phyloP scores from a whole-genome alignment of 345 rosid species.

The Brassica cretica region DNA sequence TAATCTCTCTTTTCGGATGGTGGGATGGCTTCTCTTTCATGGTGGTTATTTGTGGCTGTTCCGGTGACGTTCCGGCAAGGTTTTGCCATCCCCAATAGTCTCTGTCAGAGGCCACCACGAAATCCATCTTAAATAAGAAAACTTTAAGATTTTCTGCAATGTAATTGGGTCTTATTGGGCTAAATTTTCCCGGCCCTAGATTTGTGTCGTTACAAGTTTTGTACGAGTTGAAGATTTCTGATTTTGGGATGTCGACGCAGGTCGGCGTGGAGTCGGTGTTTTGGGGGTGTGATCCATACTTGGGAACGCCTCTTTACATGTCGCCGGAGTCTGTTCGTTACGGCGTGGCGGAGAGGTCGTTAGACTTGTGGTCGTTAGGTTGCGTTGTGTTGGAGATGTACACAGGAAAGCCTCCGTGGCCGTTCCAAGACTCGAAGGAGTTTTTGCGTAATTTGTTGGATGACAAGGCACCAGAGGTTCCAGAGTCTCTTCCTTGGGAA shows the following conservation, averaged over 20 bases:
- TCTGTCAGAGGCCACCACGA: too few relatives aligned
- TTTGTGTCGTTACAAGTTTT: not conserved
- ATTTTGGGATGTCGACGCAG: constrained; percentile 6
- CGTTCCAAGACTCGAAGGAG: not conserved
- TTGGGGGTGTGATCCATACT: not conserved
- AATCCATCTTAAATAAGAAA: too few relatives aligned
- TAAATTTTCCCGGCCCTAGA: too few relatives aligned
- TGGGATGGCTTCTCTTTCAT: too few relatives aligned
- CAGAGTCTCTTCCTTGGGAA: constrained; percentile 11
- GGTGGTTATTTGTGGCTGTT: too few relatives aligned
- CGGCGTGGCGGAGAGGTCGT: not conserved
- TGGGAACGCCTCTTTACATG: constrained; percentile 22
- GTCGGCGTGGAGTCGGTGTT: not conserved
- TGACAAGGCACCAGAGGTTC: constrained; percentile 13
- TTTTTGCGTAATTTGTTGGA: constrained; percentile 9
- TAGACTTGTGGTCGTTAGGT: constrained; percentile 36
- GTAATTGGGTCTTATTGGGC: too few relatives aligned
- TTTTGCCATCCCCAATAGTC: too few relatives aligned
- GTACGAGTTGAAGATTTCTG: constrained; percentile 7
- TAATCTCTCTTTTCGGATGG: too few relatives aligned
- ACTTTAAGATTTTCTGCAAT: too few relatives aligned
- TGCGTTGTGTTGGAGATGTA: constrained; percentile 33
- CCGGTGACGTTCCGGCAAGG: too few relatives aligned
- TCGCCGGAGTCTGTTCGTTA: constrained; percentile 21
- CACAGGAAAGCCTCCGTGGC: constrained; percentile 22